Conservation (phyloP, 2,329 filamentous ascomycete genomes). For the Paecilomyces niveus region DNA sequence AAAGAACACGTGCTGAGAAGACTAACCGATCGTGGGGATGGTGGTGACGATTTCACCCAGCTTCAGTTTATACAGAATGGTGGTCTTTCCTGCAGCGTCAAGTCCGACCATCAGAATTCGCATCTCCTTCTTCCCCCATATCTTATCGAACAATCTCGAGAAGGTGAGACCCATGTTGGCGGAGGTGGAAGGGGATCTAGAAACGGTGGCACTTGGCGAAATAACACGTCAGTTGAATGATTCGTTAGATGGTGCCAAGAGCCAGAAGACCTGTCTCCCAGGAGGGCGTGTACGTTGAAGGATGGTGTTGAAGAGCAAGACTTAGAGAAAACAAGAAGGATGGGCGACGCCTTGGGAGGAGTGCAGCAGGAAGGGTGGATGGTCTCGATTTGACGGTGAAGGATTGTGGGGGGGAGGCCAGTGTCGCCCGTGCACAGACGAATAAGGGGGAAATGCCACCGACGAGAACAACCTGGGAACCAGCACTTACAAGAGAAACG, state of each 20-base stretch:
- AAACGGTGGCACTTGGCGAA: conserved; percentile 7
- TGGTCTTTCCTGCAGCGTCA: conserved; percentile 99
- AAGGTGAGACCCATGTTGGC: conserved; percentile 92
- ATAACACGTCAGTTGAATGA: conserved; percentile 12
- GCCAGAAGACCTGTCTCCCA: background rate
- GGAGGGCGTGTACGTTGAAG: background rate
- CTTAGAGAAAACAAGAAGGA: background rate
- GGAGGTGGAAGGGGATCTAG: conserved; percentile 23
- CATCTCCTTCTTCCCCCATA: conserved; percentile 99
- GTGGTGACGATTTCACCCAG: conserved; percentile 97
- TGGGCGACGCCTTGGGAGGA: background rate
- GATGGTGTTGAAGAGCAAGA: background rate
- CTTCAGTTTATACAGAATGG: conserved; percentile 99
- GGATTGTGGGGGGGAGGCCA: background rate
- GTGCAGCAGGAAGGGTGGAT: background rate
- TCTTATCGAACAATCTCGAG: conserved; percentile 91
- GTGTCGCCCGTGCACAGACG: conserved; percentile 2
- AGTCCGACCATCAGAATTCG: conserved; percentile 99
- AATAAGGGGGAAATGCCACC: background rate
- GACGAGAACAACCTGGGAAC: background rate
- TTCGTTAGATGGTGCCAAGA: conserved; percentile 1
- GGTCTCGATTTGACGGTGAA: conserved; percentile 1
- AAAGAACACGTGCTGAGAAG: conserved; percentile 1
- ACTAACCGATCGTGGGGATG: conserved; percentile 92
- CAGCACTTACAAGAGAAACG: conserved; percentile 7